Evolutionary conservation across 1,284 basidiomycete species (phyloP), one percentile per base, ranked within the genome.

Genomic region (Sporisorium scitamineum): DNA sequence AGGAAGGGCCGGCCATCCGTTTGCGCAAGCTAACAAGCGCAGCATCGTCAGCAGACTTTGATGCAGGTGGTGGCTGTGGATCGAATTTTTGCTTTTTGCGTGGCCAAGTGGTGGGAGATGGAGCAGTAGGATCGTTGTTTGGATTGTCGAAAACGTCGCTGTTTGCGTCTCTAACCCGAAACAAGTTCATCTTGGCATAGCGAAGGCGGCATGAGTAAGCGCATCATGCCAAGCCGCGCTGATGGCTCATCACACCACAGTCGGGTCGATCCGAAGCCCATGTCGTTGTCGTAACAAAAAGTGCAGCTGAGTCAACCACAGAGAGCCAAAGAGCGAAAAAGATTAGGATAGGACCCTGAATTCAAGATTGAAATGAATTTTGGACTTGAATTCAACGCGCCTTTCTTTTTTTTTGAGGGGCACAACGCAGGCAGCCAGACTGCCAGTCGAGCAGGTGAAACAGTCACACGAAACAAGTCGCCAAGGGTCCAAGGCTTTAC

Each of bases 1-100:
- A 79, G 7, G 81, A 83, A 18, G 83, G 81, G 5, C 81, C 81
- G 0, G 76, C 80, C 79, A 83, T 81, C 37, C 79, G 80, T 44
- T 70, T 76, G 31, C 70, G 70, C 50, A 81, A 47, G 48, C 75
- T 78, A 5, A 68, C 79, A 20, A 77, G 65, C 13, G 77, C 79
- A 27, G 59, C 79, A 57, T 71, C 77, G n/a, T 76, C 53, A 22
- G 52, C 27, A 5, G 48, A 37, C 10, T 11, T 39, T 39, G 37
- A 18, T 5, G 37, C 7, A 9, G 53, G 52, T 4, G 47, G 50
- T n/a, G n/a, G n/a, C n/a, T 39, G 50, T 10, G 48, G 14, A 24
- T 59, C 48, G 34, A 61, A 8, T 42, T 66, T 68, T 48, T 71
- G 68, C 54, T 59, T 68, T 34, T 76, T 76, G 54, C 68, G 61